A percentile compares a stretch with the other conserved stretches of the same genome.
Conservation (phyloP, 768 basidiomycete species). For the Chiua virens region DNA sequence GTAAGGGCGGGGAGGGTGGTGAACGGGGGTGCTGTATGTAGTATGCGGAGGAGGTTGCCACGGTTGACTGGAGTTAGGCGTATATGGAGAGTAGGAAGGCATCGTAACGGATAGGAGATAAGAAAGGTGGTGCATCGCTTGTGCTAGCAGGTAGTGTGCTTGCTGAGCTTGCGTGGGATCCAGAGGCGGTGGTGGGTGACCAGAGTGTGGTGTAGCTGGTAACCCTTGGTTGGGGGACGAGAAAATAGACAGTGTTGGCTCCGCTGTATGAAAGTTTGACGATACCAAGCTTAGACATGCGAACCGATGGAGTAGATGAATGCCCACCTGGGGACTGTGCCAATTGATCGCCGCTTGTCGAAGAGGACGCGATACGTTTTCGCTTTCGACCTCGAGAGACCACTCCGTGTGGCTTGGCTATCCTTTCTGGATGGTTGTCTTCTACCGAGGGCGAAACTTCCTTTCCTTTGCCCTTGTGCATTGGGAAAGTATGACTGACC, state of each 20-base stretch:
- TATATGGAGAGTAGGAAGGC: conserved; percentile 21
- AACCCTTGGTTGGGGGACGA: conserved; percentile 15
- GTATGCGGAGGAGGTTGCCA: conserved; percentile 18
- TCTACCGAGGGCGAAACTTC: conserved; percentile 1
- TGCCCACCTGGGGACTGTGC: conserved; percentile 20
- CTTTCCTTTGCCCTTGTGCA: conserved; percentile 21
- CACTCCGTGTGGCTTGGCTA: conserved; percentile 10
- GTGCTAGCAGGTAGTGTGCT: conserved; percentile 37
- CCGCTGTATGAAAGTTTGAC: conserved; percentile 5
- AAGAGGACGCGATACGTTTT: conserved; percentile 25
- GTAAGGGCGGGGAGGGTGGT: conserved; percentile 15
- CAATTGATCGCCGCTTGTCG: conserved; percentile 3
- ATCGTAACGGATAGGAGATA: conserved; percentile 37
- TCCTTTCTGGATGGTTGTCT: conserved; percentile 5
- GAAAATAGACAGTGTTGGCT: conserved; percentile 10
- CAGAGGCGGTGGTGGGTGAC: conserved; percentile 29
- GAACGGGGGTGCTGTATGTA: conserved; percentile 7
- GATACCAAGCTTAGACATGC: conserved; percentile 5
- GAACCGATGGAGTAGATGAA: conserved; percentile 7
- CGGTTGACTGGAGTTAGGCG: conserved; percentile 19
- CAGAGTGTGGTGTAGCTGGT: conserved; percentile 20
- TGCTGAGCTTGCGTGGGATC: conserved; percentile 35
- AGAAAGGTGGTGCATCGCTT: conserved; percentile 42
- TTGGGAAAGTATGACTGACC: neutral
- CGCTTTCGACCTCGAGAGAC: conserved; percentile 20